phyloP scores from a whole-genome alignment of 1,284 basidiomycete species.

The Thecaphora frezii region DNA sequence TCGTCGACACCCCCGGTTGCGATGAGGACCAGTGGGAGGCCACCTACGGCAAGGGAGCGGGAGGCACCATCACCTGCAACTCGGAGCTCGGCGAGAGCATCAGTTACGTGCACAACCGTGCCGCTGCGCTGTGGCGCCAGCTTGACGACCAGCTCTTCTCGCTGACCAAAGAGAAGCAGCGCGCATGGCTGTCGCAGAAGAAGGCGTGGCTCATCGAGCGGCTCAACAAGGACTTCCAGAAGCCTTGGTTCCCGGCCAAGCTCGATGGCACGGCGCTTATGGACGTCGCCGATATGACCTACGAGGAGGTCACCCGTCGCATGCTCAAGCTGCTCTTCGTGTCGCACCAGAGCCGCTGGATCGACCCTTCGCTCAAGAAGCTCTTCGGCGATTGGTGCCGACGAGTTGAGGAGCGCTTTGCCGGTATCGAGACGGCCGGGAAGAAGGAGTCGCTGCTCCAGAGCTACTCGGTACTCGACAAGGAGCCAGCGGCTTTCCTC shows the following conservation, averaged over 20 bases:
- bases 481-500: constrained; percentile 73
- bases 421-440: constrained; percentile 45
- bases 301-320: constrained; percentile 89
- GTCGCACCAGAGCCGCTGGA: constrained; percentile 85
- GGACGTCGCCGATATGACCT: constrained; percentile 94
- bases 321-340: constrained; percentile 94
- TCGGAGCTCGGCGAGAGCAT: constrained; percentile 98
- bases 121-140: constrained; percentile 95
- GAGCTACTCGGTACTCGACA: constrained; percentile 80
- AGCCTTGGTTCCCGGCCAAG: constrained; percentile 62
- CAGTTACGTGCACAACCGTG: constrained; percentile 87
- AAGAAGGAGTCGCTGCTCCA: constrained; percentile 63
- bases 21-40: constrained; percentile 89
- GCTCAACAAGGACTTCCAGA: constrained; percentile 91
- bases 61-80: constrained; percentile 92
- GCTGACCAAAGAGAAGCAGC: constrained; percentile 90
- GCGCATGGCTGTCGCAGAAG: constrained; percentile 81
- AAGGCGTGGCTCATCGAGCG: constrained; percentile 86
- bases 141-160: constrained; percentile 89
- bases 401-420: constrained; percentile 80
- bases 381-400: constrained; percentile 95
- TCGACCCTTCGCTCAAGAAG: constrained; percentile 90
- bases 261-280: constrained; percentile 67
- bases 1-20: constrained; percentile 90
- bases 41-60: constrained; percentile 83